Conservation (phyloP, 2,329 filamentous ascomycete species). For the Venturia asperata region DNA sequence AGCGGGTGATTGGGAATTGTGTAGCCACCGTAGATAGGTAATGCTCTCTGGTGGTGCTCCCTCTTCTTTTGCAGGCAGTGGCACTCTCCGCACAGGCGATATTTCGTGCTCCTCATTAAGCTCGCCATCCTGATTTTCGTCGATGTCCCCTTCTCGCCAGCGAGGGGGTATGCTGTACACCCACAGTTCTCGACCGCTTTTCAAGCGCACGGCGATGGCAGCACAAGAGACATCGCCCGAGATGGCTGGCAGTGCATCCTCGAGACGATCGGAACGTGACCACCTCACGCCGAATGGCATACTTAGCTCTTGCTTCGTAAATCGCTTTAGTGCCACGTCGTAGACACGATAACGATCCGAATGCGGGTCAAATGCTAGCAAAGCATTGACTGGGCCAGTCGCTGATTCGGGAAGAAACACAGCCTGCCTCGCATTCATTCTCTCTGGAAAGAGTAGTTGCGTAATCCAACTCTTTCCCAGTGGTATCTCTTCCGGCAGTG, state of each 20-base stretch:
- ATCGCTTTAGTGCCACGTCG: slow-evolving; percentile 33
- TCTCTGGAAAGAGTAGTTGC: slow-evolving; percentile 37
- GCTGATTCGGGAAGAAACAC: slow-evolving; percentile 34
- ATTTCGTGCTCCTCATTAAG: slow-evolving; percentile 27
- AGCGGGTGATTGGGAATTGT: slow-evolving; percentile 22
- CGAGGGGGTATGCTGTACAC: slow-evolving; percentile 12
- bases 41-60: slow-evolving; percentile 33
- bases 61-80: slow-evolving; percentile 29
- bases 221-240: slow-evolving; percentile 33
- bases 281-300: slow-evolving; percentile 33
- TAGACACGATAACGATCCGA: slow-evolving; percentile 37
- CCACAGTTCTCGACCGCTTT: slow-evolving; percentile 16
- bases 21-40: slow-evolving; percentile 31
- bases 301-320: slow-evolving; percentile 34
- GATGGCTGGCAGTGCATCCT: slow-evolving; percentile 36
- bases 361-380: slow-evolving; percentile 36
- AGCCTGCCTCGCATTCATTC: slow-evolving; percentile 32
- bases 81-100: slow-evolving; percentile 34
- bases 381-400: slow-evolving; percentile 31
- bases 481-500: slow-evolving; percentile 29
- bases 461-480: slow-evolving; percentile 33
- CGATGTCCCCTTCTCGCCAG: slow-evolving; percentile 16
- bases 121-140: slow-evolving; percentile 9
- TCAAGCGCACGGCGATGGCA: slow-evolving; percentile 29
- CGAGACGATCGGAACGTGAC: slow-evolving; percentile 34